A percentile compares a stretch with the other conserved stretches of the same genome.
These are phyloP conservation scores for Beauveria bassiana DNA, from an alignment of 2,329 filamentous ascomycete genomes.

Conservation along the genomic window DNA sequence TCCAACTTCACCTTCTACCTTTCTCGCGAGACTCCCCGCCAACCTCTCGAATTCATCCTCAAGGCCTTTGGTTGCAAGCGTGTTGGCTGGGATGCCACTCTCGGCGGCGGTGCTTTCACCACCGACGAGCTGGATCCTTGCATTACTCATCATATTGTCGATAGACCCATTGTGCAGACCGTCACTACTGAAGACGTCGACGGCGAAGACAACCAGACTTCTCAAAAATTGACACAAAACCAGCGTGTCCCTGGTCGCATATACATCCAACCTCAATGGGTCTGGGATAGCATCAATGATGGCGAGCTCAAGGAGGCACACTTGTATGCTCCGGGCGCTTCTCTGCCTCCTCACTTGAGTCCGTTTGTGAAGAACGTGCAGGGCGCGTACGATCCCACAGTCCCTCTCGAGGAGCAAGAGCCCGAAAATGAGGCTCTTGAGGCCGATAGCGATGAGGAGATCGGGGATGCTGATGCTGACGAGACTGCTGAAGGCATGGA, in stretches of 20 bases:
- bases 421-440: constrained; percentile 75
- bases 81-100: constrained; percentile 86
- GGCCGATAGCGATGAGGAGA: constrained; percentile 47
- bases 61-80: constrained; percentile 93
- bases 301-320: constrained; percentile 81
- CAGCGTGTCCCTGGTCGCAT: constrained; percentile 81
- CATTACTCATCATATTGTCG: constrained; percentile 95
- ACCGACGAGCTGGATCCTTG: constrained; percentile 77
- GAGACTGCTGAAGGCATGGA: constrained; percentile 30
- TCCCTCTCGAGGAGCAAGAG: constrained; percentile 80
- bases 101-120: constrained; percentile 89
- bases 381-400: constrained; percentile 85
- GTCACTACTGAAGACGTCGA: constrained; percentile 38
- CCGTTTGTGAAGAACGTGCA: constrained; percentile 86
- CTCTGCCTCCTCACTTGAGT: constrained; percentile 87
- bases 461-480: constrained; percentile 37
- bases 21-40: constrained; percentile 85
- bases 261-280: constrained; percentile 96
- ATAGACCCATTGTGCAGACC: constrained; percentile 69
- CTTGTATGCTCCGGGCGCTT: constrained; percentile 80
- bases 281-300: constrained; percentile 95
- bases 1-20: constrained; percentile 85
- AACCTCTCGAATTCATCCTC: constrained; percentile 85
- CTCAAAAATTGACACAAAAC: constrained; percentile 50
- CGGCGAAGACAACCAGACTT: constrained; percentile 54